A percentile compares a stretch with the other conserved stretches of the same genome.
Conservation (phyloP, 2,329 filamentous ascomycete genomes). For the Leptographium procerum region DNA sequence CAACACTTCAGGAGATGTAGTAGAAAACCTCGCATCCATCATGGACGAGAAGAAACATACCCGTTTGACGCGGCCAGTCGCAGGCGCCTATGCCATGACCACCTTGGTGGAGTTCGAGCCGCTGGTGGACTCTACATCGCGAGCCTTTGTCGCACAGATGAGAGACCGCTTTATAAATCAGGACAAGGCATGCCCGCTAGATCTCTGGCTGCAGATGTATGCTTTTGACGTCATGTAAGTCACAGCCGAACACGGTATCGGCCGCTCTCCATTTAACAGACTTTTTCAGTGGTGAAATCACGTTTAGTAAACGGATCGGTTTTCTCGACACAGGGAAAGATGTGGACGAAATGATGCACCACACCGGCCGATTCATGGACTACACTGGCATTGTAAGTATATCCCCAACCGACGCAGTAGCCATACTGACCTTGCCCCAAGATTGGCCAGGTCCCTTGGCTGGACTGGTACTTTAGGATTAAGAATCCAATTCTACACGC, state of each 20-base stretch:
- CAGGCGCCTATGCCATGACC: conserved; percentile 13
- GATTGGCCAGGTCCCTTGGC: conserved; percentile 6
- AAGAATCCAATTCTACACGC: conserved; percentile 11
- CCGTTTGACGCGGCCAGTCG: conserved; percentile 12
- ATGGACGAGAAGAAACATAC: too few species aligned
- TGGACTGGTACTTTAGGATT: too few species aligned
- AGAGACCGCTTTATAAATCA: conserved; percentile 20
- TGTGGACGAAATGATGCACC: conserved; percentile 45
- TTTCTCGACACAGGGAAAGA: conserved; percentile 51
- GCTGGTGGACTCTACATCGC: conserved; percentile 12
- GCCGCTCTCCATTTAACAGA: too few species aligned
- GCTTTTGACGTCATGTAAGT: conserved; percentile 48
- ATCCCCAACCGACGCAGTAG: too few species aligned
- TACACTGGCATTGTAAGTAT: conserved; percentile 8
- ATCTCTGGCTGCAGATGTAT: conserved; percentile 48
- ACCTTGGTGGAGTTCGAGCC: conserved; percentile 14
- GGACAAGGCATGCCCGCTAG: conserved; percentile 14
- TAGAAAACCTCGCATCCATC: too few species aligned
- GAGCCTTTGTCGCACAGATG: too few species aligned
- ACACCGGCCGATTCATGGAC: conserved; percentile 13
- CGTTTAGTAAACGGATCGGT: conserved; percentile 48
- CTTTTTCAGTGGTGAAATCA: conserved; percentile 33
- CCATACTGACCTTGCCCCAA: not conserved
- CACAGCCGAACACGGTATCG: too few species aligned
- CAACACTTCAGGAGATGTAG: not conserved